phyloP scores from a whole-genome alignment of 2,329 filamentous ascomycete genomes.

The Colletotrichum coccodes region DNA sequence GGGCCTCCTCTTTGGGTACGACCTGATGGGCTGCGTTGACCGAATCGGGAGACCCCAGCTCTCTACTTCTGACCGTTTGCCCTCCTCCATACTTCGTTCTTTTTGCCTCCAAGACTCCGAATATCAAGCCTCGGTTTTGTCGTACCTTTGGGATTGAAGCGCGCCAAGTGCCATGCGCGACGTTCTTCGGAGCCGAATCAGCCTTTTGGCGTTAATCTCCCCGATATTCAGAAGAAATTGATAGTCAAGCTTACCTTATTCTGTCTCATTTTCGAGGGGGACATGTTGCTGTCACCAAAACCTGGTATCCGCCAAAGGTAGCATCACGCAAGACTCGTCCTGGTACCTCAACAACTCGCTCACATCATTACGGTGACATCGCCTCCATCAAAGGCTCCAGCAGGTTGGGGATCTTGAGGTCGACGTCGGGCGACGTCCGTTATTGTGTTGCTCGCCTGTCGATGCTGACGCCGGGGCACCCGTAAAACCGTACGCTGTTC shows the following conservation, averaged over 20 bases:
- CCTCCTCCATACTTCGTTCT: neutral
- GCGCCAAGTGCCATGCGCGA: neutral
- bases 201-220: slow-evolving; percentile 4
- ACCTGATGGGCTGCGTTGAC: slow-evolving; percentile 21
- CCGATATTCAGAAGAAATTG: neutral
- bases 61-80: neutral
- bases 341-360: neutral
- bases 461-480: slow-evolving; percentile 14
- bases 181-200: neutral
- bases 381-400: slow-evolving; percentile 7
- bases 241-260: neutral
- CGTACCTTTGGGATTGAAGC: neutral
- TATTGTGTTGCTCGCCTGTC: slow-evolving; percentile 3
- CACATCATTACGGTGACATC: slow-evolving; percentile 21
- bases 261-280: neutral
- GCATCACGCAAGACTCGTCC: neutral
- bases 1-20: slow-evolving; percentile 11
- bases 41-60: slow-evolving; percentile 9
- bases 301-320: neutral
- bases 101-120: neutral
- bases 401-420: slow-evolving; percentile 16
- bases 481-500: slow-evolving; percentile 4
- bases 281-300: neutral
- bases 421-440: slow-evolving; percentile 20
- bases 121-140: neutral